phyloP scores from a whole-genome alignment of 1,284 basidiomycete genomes.

The Peniophora sp. region DNA sequence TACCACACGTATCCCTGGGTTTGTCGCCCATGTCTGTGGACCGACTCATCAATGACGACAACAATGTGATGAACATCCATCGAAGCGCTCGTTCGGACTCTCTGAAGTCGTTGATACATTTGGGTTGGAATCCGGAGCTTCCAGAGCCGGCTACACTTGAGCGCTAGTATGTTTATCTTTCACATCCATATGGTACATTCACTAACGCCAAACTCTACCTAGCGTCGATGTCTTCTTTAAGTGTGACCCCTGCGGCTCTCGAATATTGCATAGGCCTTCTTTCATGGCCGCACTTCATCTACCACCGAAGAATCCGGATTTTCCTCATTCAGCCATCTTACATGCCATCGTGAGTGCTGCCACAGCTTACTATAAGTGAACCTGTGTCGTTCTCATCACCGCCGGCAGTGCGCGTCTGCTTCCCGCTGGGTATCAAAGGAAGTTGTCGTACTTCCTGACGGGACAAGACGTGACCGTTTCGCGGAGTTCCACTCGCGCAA shows the following conservation, averaged over 20 bases:
- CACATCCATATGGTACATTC: slow-evolving; percentile 1
- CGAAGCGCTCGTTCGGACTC: slow-evolving; percentile 30
- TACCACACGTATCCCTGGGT: slow-evolving; percentile 41
- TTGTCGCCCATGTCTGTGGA: slow-evolving; percentile 34
- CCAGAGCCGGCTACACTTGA: slow-evolving; percentile 63
- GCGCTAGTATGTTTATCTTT: slow-evolving; percentile 47
- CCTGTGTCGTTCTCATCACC: slow-evolving; percentile 6
- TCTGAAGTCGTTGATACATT: slow-evolving; percentile 56
- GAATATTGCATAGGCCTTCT: slow-evolving; percentile 70
- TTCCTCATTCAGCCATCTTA: slow-evolving; percentile 75
- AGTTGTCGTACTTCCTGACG: slow-evolving; percentile 58
- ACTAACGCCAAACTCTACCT: slow-evolving; percentile 6
- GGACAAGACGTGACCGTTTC: slow-evolving; percentile 67
- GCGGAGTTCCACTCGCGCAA: slow-evolving; percentile 80
- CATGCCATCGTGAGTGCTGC: slow-evolving; percentile 62
- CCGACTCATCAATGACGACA: slow-evolving; percentile 38
- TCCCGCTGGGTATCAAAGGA: slow-evolving; percentile 74
- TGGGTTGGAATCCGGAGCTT: slow-evolving; percentile 77
- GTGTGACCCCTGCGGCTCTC: slow-evolving; percentile 75
- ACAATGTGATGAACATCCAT: slow-evolving; percentile 34
- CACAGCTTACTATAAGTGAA: neutral
- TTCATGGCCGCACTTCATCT: slow-evolving; percentile 70
- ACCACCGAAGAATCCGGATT: slow-evolving; percentile 66
- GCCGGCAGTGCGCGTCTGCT: slow-evolving; percentile 69
- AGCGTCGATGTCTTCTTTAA: slow-evolving; percentile 78